phyloP scores from a whole-genome alignment of 192 early-diverging fungal species.

The Coemansia sp. region DNA sequence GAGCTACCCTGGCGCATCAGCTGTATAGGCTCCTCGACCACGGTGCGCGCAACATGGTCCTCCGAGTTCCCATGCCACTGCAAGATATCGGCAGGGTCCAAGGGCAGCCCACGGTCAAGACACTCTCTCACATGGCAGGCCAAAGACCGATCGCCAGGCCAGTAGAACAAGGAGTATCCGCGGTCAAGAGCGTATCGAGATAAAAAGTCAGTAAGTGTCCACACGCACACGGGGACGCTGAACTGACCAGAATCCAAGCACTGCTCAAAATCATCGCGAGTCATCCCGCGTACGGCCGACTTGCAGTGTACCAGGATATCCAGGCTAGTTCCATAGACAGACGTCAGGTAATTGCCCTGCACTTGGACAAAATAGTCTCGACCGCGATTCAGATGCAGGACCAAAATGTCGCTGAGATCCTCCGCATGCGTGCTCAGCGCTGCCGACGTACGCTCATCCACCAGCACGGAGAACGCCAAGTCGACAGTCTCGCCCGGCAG shows the following conservation, averaged over 20 bases:
- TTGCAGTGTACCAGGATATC: conserved; percentile 67
- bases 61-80: conserved; percentile 33
- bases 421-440: conserved; percentile 58
- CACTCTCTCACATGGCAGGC: conserved; percentile 74
- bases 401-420: conserved; percentile 58
- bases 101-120: conserved; percentile 68
- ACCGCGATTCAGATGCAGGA: conserved; percentile 78
- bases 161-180: conserved; percentile 40
- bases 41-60: conserved; percentile 24
- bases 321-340: conserved; percentile 76
- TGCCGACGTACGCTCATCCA: conserved; percentile 58
- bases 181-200: conserved; percentile 37
- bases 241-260: conserved; percentile 42
- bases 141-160: conserved; percentile 63
- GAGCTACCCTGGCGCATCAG: conserved; percentile 7
- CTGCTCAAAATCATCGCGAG: conserved; percentile 50
- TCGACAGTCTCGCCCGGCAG: conserved; percentile 63
- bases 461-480: conserved; percentile 46
- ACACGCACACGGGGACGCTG: conserved; percentile 52
- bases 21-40: conserved; percentile 22
- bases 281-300: conserved; percentile 61
- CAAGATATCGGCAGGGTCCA: conserved; percentile 23
- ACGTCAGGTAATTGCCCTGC: conserved; percentile 67
- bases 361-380: conserved; percentile 86
- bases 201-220: conserved; percentile 55